Conservation (phyloP, 2,329 filamentous ascomycete genomes). For the Thelonectria discophora region DNA sequence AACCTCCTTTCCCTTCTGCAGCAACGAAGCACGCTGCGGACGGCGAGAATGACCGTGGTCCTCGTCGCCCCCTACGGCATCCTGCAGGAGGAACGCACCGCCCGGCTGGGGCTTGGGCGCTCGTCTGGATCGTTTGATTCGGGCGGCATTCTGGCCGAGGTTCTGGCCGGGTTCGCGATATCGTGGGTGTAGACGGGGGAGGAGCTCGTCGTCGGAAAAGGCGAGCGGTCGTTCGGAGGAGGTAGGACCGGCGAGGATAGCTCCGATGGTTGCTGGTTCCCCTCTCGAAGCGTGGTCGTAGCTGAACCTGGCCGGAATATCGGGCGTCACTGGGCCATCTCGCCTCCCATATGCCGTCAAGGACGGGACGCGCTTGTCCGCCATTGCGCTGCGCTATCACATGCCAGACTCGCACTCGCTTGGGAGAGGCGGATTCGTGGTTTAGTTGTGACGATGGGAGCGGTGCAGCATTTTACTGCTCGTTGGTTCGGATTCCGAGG, state of each 20-base stretch:
- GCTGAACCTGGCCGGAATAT: conserved; percentile 40
- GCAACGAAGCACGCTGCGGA: conserved; percentile 36
- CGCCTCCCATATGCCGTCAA: conserved; percentile 39
- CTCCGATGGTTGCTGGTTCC: conserved; percentile 39
- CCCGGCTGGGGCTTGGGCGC: conserved; percentile 55
- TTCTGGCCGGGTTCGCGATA: conserved; percentile 29
- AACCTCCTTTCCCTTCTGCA: conserved; percentile 34
- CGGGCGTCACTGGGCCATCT: conserved; percentile 40
- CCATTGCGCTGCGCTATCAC: conserved; percentile 39
- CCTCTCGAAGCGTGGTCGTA: conserved; percentile 38
- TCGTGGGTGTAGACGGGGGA: conserved; percentile 36
- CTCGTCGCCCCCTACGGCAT: conserved; percentile 49
- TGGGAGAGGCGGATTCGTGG: conserved; percentile 28
- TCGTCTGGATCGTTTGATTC: conserved; percentile 42
- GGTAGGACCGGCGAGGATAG: conserved; percentile 34
- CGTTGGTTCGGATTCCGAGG: conserved; percentile 7
- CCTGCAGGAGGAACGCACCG: conserved; percentile 62
- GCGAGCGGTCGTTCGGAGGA: conserved; percentile 40
- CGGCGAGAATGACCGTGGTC: conserved; percentile 45
- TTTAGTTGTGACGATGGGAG: conserved; percentile 31
- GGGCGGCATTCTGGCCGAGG: conserved; percentile 34
- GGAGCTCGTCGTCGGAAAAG: conserved; percentile 42
- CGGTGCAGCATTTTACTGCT: conserved; percentile 38
- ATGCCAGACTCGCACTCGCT: conserved; percentile 34
- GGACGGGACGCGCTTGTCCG: conserved; percentile 37